Evolutionary conservation across 345 rosid species (phyloP).

Genomic region (Murraya paniculata): DNA sequence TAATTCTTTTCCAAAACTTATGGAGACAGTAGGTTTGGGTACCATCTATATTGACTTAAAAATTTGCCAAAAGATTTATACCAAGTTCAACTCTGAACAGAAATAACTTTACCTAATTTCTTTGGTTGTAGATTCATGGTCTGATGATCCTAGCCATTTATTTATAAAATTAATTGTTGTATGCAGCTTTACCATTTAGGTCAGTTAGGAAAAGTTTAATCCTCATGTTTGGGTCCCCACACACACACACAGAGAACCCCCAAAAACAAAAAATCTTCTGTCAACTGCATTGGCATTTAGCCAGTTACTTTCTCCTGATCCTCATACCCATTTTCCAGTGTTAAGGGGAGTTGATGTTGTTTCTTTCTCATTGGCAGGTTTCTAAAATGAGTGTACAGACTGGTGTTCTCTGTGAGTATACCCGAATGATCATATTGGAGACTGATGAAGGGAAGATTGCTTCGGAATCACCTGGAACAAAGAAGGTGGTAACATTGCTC

Average conservation of each 20-base stretch:
- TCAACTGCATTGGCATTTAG: not conserved
- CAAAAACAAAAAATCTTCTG: not conserved
- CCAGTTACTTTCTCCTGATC: not conserved
- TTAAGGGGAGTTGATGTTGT: not conserved
- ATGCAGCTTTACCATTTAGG: not conserved
- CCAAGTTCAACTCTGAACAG: not conserved
- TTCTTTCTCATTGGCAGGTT: slow-evolving; percentile 39
- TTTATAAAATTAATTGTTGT: not conserved
- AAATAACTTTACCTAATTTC: not conserved
- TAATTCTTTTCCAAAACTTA: not conserved
- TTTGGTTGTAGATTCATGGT: not conserved
- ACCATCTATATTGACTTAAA: not conserved
- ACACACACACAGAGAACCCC: no score
- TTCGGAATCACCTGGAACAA: slow-evolving; percentile 26
- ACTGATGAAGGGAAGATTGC: slow-evolving; percentile 35
- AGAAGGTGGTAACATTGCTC: slow-evolving; percentile 35
- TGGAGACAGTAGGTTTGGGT: not conserved
- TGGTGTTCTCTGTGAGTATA: slow-evolving; percentile 66
- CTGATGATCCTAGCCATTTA: not conserved
- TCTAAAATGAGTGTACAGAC: slow-evolving; percentile 59
- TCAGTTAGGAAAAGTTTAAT: not conserved
- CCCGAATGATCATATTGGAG: slow-evolving; percentile 60
- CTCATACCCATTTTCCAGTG: not conserved
- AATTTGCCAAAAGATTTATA: not conserved
- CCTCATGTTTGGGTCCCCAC: not conserved